Evolutionary conservation across 805 yeast genomes (phyloP), one percentile per base, ranked within the genome.

Genomic region (Schwanniomyces polymorphus): DNA sequence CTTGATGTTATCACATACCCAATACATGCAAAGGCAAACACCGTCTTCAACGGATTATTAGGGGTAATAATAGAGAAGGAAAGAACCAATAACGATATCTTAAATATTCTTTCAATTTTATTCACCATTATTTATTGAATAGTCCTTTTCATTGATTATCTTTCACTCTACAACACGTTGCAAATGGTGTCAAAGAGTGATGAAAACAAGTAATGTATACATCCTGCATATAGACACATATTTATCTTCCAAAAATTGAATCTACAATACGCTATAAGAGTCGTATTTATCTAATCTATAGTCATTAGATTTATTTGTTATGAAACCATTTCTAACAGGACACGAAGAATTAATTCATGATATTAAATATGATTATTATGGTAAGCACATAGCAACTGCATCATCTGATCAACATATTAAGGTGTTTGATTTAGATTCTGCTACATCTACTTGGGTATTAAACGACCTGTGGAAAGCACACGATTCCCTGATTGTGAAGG

Each of bases 381-480:
- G 99, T 1, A 82, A 84, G 45, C 88, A 91, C 51, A 74, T 94
- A 47, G 99, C 98, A 2, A 92, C 97, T 0, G 91, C 96, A 49
- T 89, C 97, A 4, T 88, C 96, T 0, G 99, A 94, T 67, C 97
- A 91, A 59, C 96, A 89, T 59, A 80, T 94, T 51, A 89, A 90
- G 59, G 91, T 94, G 27, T 94, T 91, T 63, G 92, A 88, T 61
- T 71, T 86, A 28, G 88, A 85, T 55, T 67, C 82, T 12, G 69
- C 77, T 25, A 76, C 85, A 1, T 80, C 79, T n/a, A 77, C 82
- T 16, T 94, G 98, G 98, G 80, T 80, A 16, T 68, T 88, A 46
- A 84, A 85, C 58, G 97, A 92, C 65, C 84, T 88, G 41, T 94
- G 97, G 95, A 88, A 87, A 55, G 98, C 98, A 0, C 99, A 94